Evolutionary conservation across 106 monocot species (phyloP).

Genomic region (Acorus calamus): DNA sequence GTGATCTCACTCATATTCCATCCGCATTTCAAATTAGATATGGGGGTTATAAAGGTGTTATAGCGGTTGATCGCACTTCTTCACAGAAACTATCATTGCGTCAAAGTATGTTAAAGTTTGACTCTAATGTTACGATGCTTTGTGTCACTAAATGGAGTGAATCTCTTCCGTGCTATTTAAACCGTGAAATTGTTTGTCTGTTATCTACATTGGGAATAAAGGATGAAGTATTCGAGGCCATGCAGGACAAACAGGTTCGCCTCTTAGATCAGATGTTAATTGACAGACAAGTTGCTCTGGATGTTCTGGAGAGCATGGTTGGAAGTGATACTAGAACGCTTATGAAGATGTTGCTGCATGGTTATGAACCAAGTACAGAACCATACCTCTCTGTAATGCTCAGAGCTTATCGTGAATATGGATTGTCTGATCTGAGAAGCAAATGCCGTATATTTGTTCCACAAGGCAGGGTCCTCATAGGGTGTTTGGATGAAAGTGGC

Average conservation of each 20-base stretch:
- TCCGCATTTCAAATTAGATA: conserved; percentile 98
- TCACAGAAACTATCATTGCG: conserved; percentile 75
- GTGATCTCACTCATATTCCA: conserved; percentile 49
- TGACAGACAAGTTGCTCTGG: conserved; percentile 49
- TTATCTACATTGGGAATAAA: conserved; percentile 74
- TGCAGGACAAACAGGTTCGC: conserved; percentile 40
- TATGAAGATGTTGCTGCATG: conserved; percentile 52
- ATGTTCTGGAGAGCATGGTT: conserved; percentile 33
- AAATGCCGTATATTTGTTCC: conserved; percentile 77
- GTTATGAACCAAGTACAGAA: conserved; percentile 63
- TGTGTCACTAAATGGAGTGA: conserved; percentile 66
- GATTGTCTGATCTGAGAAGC: conserved; percentile 63
- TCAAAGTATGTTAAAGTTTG: conserved; percentile 84
- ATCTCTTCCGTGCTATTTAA: conserved; percentile 64
- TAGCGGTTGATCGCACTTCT: conserved; percentile 65
- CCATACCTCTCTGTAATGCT: conserved; percentile 78
- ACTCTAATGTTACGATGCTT: conserved; percentile 73
- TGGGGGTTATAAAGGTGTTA: conserved; percentile 93
- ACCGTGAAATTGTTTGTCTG: conserved; percentile 79
- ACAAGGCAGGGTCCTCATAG: conserved; percentile 69
- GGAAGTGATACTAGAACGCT: conserved; percentile 40
- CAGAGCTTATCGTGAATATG: conserved; percentile 52
- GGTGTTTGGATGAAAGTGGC: conserved; percentile 83
- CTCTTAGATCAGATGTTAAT: conserved; percentile 45
- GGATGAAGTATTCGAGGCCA: conserved; percentile 52